A percentile compares a stretch with the other conserved stretches of the same genome.
phyloP scores from a whole-genome alignment of 768 basidiomycete genomes.

The Boletus vermiculosoides region DNA sequence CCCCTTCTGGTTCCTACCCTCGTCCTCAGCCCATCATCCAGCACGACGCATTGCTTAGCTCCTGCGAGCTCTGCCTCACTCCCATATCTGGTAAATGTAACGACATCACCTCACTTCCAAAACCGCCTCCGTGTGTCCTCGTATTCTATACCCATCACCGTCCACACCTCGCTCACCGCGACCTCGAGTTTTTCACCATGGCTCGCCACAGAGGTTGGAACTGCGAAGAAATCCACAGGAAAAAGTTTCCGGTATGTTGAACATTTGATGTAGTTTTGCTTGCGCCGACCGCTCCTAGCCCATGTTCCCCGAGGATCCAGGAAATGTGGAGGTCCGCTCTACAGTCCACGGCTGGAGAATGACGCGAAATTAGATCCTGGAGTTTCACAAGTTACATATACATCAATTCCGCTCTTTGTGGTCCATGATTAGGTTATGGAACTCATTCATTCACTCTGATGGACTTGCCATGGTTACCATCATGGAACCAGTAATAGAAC shows the following conservation, averaged over 20 bases:
- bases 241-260: slow-evolving; percentile 56
- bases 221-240: slow-evolving; percentile 66
- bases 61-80: slow-evolving; percentile 53
- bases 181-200: slow-evolving; percentile 77
- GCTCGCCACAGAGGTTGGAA: slow-evolving; percentile 66
- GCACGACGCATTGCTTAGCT: slow-evolving; percentile 79
- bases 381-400: neutral
- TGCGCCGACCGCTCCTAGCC: slow-evolving; percentile 43
- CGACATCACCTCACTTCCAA: neutral
- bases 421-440: neutral
- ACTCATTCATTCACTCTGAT: neutral
- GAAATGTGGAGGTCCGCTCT: slow-evolving; percentile 70
- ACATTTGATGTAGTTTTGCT: neutral
- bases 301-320: slow-evolving; percentile 89
- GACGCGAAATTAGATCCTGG: slow-evolving; percentile 16
- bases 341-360: slow-evolving; percentile 87
- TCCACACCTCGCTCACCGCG: slow-evolving; percentile 77
- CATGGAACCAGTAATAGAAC: neutral
- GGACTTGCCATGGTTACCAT: neutral
- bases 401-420: neutral
- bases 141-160: slow-evolving; percentile 91
- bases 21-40: slow-evolving; percentile 31
- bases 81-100: slow-evolving; percentile 21
- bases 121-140: slow-evolving; percentile 47
- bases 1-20: neutral